Percentiles rank a stretch among this genome's conserved stretches.
Conservation (phyloP, 495 filamentous ascomycete genomes). For the Trichoderma orchidacearum region DNA sequence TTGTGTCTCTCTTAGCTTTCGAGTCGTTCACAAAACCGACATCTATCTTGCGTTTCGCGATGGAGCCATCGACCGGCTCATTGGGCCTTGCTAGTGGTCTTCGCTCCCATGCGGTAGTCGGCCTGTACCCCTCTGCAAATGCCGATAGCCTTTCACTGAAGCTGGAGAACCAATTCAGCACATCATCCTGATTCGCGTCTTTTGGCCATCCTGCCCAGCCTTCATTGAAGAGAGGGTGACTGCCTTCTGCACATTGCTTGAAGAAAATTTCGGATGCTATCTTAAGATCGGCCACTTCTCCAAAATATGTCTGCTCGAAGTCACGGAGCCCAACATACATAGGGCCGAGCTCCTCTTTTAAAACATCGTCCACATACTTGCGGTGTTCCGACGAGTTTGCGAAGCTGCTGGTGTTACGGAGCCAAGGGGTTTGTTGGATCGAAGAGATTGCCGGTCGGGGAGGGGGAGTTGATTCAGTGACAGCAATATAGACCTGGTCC, state of each 20-base stretch:
- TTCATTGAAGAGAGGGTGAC: slow-evolving; percentile 13
- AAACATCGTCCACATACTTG: slow-evolving; percentile 23
- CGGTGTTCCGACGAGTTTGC: slow-evolving; percentile 27
- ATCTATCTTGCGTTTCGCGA: slow-evolving; percentile 25
- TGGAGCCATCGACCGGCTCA: slow-evolving; percentile 21
- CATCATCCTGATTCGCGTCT: slow-evolving; percentile 15
- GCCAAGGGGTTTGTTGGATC: slow-evolving; percentile 24
- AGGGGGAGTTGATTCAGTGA: slow-evolving; percentile 21
- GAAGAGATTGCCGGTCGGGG: slow-evolving; percentile 18
- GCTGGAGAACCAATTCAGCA: slow-evolving; percentile 20
- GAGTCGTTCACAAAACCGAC: slow-evolving; percentile 26
- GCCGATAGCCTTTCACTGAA: slow-evolving; percentile 17
- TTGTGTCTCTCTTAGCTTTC: slow-evolving; percentile 12
- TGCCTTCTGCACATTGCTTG: slow-evolving; percentile 20
- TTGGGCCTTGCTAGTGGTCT: slow-evolving; percentile 19
- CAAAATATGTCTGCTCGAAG: slow-evolving; percentile 25
- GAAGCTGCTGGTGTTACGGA: slow-evolving; percentile 27
- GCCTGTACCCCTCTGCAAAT: slow-evolving; percentile 11
- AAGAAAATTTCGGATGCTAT: slow-evolving; percentile 20
- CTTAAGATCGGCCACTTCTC: slow-evolving; percentile 16
- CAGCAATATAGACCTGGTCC: slow-evolving; percentile 15
- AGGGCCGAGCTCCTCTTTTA: slow-evolving; percentile 24
- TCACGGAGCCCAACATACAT: slow-evolving; percentile 20
- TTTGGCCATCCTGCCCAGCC: slow-evolving; percentile 19
- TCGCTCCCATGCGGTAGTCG: slow-evolving; percentile 12